phyloP scores from a whole-genome alignment of 352 stramenopile species.

The Pythium dissimile region DNA sequence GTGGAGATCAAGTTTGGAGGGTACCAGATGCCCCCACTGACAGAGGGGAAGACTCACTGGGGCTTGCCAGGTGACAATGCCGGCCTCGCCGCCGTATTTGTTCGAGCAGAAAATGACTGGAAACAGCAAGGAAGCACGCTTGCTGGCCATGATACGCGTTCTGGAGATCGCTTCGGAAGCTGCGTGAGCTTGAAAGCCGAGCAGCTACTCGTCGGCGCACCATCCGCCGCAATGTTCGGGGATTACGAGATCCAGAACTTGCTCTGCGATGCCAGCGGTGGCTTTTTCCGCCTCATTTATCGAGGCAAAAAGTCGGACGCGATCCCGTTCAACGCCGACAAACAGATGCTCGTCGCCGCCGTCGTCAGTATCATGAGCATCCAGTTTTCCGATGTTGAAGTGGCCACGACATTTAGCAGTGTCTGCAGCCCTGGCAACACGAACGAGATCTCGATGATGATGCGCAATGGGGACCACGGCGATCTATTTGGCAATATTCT shows the following conservation, averaged over 20 bases:
- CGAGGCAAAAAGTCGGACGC: constrained; percentile 44
- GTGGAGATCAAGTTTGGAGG: constrained; percentile 50
- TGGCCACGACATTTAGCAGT: constrained; percentile 44
- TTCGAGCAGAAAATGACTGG: constrained; percentile 66
- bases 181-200: constrained; percentile 63
- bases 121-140: constrained; percentile 64
- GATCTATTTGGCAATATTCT: constrained; percentile 55
- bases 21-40: constrained; percentile 34
- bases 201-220: constrained; percentile 57
- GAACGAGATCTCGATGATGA: constrained; percentile 45
- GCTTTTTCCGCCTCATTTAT: constrained; percentile 66
- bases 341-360: constrained; percentile 38
- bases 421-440: constrained; percentile 37
- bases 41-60: constrained; percentile 35
- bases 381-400: constrained; percentile 42
- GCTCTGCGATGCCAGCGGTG: constrained; percentile 68
- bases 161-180: constrained; percentile 67
- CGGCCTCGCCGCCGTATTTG: constrained; percentile 65
- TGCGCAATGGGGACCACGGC: constrained; percentile 54
- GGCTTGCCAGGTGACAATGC: constrained; percentile 54
- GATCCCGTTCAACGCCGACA: constrained; percentile 59
- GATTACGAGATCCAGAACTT: constrained; percentile 74
- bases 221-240: constrained; percentile 58
- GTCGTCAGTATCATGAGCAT: constrained; percentile 61
- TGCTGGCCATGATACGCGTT: constrained; percentile 47